Conservation (phyloP, 2,329 filamentous ascomycete genomes). For the Helminthosporium solani region DNA sequence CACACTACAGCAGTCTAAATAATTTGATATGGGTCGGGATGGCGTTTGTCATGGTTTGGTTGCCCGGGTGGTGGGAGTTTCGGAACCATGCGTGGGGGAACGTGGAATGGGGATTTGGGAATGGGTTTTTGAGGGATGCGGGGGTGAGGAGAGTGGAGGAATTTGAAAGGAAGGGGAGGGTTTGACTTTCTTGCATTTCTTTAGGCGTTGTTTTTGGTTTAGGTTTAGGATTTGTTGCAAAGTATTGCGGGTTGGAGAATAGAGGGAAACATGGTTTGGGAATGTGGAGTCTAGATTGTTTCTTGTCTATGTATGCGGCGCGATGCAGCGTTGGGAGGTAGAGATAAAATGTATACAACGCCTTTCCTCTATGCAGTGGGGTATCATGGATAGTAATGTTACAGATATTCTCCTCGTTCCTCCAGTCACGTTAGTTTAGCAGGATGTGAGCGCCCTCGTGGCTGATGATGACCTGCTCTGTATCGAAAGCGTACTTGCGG, state of each 20-base stretch:
- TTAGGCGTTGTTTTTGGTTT: not conserved
- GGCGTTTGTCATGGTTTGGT: not conserved
- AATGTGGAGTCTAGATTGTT: not conserved
- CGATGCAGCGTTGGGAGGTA: not conserved
- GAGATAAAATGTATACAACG: constrained; percentile 5
- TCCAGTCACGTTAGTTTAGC: constrained; percentile 43
- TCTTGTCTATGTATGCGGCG: not conserved
- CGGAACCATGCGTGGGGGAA: constrained; percentile 2
- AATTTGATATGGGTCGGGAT: not conserved
- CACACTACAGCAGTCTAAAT: not conserved
- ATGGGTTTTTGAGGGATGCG: not conserved
- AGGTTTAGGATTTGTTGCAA: not conserved
- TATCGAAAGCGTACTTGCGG: constrained; percentile 68
- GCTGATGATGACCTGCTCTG: constrained; percentile 50
- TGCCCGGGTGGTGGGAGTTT: constrained; percentile 2
- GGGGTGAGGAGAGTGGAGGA: not conserved
- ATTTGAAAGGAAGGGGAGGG: not conserved
- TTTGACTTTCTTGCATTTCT: not conserved
- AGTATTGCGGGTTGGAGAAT: no score
- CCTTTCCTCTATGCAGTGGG: constrained; percentile 6
- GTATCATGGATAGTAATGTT: constrained; percentile 19
- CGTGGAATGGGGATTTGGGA: not conserved
- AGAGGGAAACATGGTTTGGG: no score
- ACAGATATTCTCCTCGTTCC: constrained; percentile 1
- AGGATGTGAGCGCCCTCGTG: constrained; percentile 73